Base-by-base conservation (phyloP, 1,139 yeast species). In the Debaryomyces coudertii region DNA sequence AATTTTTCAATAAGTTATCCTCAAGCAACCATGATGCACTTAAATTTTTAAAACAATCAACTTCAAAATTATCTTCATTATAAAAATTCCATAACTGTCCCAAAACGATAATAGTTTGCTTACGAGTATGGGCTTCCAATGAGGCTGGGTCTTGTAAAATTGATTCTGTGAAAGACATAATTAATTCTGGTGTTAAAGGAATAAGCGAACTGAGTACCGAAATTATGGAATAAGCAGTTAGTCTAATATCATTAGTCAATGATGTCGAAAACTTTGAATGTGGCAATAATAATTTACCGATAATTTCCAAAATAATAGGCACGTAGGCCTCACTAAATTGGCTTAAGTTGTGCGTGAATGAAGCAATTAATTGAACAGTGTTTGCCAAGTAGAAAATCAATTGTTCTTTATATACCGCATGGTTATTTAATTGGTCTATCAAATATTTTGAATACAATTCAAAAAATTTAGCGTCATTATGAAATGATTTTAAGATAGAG, bases 141-240 rank as follows among this genome's bases (percentile, higher is more conserved):
- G 70, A 56, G 18, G 42, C 44, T 22, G 60, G 53, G 49, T 62
- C 60, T 43, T 44, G 47, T 42, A 62, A 68, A 22, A 93, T 80
- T 1, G 95, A 81, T 48, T 80, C 83, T 20, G 89, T 80, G 7
- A 95, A 81, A 2, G 96, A 90, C 36, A 76, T 67, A 23, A 85
- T 72, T 24, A 92, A 79, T 7, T 80, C 83, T 43, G 74, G 68
- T 7, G 85, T 77, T 46, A 93, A 73, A 7, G 90, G 86, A 38
- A 85, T 76, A 42, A 93, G 83, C 2, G 95, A 77, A 2, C 87
- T 79, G 44, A 92, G 71, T 2, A 93, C 97, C 0, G 95, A 80
- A 29, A 92, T 63, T 11, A 90, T 73, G 45, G 96, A 87, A 62
- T 87, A 93, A 2, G 93, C 90, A 25, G 97, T 85, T 52, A 89